A percentile compares a stretch with the other conserved stretches of the same genome.
Conservation (phyloP, 345 rosid genomes). For the Populus ilicifolia region DNA sequence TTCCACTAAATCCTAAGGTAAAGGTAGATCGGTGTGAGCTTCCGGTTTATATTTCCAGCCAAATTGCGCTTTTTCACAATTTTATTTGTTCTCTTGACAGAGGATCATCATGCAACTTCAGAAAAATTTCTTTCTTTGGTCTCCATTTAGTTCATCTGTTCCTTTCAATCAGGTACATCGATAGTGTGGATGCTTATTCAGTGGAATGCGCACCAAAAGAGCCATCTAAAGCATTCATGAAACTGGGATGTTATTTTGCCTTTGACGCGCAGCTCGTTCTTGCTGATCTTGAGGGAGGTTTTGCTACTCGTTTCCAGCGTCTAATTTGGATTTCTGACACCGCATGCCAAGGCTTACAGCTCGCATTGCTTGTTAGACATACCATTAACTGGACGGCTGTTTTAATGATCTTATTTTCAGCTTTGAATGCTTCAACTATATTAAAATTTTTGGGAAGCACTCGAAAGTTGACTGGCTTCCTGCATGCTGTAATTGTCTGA, state of each 20-base stretch:
- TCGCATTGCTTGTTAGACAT: neutral
- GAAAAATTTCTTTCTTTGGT: neutral
- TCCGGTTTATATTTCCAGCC: neutral
- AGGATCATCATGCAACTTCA: neutral
- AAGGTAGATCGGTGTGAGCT: too few relatives aligned
- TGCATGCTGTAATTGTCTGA: too few relatives aligned
- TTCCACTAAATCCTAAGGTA: neutral
- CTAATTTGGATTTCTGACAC: neutral
- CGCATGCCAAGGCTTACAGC: neutral
- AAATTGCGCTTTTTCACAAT: neutral
- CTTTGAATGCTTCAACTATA: too few relatives aligned
- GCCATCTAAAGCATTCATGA: slow-evolving; percentile 24
- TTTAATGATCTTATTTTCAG: neutral
- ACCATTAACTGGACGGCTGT: neutral
- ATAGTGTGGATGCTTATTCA: slow-evolving; percentile 84
- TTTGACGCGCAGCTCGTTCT: neutral
- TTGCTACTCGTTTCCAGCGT: neutral
- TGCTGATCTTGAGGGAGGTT: neutral
- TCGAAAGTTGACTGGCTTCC: too few relatives aligned
- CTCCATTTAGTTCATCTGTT: neutral
- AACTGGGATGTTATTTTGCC: neutral
- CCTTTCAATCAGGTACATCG: slow-evolving; percentile 55
- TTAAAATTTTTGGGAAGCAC: too few relatives aligned
- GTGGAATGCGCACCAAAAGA: slow-evolving; percentile 57
- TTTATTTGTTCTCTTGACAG: neutral